These are phyloP conservation scores for Clavaria fumosa DNA, from an alignment of 768 basidiomycete species.

Conservation along the genomic window DNA sequence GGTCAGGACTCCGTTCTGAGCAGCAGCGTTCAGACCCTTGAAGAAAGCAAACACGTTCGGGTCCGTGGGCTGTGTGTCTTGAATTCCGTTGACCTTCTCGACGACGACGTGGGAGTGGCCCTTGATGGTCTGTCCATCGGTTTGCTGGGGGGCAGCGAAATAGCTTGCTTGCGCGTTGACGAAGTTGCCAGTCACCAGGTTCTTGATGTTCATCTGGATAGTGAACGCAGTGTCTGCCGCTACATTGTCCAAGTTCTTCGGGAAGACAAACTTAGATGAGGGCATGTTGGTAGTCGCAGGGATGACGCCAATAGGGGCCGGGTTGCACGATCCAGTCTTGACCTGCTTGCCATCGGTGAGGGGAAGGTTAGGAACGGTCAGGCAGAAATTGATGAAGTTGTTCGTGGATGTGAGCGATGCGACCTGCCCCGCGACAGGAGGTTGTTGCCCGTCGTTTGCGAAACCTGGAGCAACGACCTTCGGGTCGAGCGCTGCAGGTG, in stretches of 20 bases:
- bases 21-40: constrained; percentile 32
- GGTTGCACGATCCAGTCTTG: constrained; percentile 41
- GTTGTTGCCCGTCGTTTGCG: constrained; percentile 32
- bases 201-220: constrained; percentile 31
- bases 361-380: constrained; percentile 26
- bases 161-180: constrained; percentile 38
- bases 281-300: constrained; percentile 32
- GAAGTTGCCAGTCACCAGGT: constrained; percentile 35
- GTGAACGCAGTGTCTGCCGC: constrained; percentile 33
- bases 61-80: constrained; percentile 31
- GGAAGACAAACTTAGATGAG: constrained; percentile 30
- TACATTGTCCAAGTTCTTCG: constrained; percentile 30
- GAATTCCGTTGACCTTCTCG: constrained; percentile 28
- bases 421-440: constrained; percentile 31
- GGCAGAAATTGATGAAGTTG: constrained; percentile 49
- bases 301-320: constrained; percentile 41
- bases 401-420: constrained; percentile 38
- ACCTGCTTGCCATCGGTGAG: constrained; percentile 42
- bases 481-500: constrained; percentile 36
- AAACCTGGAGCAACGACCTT: constrained; percentile 33
- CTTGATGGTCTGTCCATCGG: constrained; percentile 32
- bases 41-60: constrained; percentile 43
- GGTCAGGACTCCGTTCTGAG: constrained; percentile 31
- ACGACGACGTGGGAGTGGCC: constrained; percentile 48
- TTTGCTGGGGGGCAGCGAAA: constrained; percentile 41